Evolutionary conservation across 306 rosid species (phyloP), one percentile per base, ranked within the genome.

Genomic region (Quercus wislizeni): DNA sequence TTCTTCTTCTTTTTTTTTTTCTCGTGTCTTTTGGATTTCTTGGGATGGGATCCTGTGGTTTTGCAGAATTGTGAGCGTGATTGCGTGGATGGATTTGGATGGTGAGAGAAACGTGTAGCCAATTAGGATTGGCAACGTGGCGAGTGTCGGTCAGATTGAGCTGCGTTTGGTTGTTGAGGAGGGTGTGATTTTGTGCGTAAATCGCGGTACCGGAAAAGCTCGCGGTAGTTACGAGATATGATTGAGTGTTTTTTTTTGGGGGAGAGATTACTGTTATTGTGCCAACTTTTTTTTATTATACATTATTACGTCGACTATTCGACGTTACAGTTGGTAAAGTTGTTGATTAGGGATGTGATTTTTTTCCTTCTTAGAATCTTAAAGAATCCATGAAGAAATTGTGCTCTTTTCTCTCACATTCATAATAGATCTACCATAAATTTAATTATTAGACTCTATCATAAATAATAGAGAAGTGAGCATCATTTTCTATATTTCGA

Each of bases 401-500:
- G 0, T 7, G 0, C 0, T 7, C 0, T 0, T 0, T 38, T 0
- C 1, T 38, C 1, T 7, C 2, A 38, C 0, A 38, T 38, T 38
- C 0, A 1, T 38, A 0, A 0, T 1, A 1, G 0, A 1, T 0
- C 0, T 38, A 7, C 0, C 0, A 38, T 38, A 0, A 41, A 41
- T 41, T 41, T 41, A 41, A 8, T 8, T 8, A 41, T 41, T 41
- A 7, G 0, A 38, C 2, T 0, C 0, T 0, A 1, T 0, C 0
- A 38, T 38, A 38, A 38, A 38, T 38, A 7, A 38, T 38, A 7
- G 0, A 38, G 0, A 0, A 38, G 10, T 6, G 0, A 38, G 1
- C 0, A 38, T 0, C 0, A 38, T 38, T 38, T 38, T 7, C 1
- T 0, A 0, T 38, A 0, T 0, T 38, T 0, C 0, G 0, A 38